A percentile compares a stretch with the other conserved stretches of the same genome.
phyloP scores from a whole-genome alignment of 2,329 filamentous ascomycete species.

The Colletotrichum somersetense region DNA sequence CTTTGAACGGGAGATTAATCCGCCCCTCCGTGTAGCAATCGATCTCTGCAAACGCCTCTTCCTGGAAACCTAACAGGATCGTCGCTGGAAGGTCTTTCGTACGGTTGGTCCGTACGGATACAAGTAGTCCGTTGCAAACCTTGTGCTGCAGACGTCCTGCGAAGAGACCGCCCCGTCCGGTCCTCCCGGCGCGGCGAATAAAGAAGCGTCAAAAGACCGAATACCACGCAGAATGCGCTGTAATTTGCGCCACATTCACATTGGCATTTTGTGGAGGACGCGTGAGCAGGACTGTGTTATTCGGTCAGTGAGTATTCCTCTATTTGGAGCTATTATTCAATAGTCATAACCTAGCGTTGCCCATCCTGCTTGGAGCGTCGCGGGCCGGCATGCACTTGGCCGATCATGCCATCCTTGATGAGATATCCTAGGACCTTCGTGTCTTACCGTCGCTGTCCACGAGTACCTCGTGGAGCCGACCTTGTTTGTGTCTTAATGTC shows the following conservation, averaged over 20 bases:
- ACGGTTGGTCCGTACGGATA: neutral
- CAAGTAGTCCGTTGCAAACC: neutral
- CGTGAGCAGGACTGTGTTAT: neutral
- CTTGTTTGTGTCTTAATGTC: constrained; percentile 6
- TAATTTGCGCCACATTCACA: neutral
- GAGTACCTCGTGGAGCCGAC: neutral
- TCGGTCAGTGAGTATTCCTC: neutral
- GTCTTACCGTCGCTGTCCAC: neutral
- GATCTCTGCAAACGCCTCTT: neutral
- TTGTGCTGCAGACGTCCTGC: neutral
- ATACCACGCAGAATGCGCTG: neutral
- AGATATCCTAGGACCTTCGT: neutral
- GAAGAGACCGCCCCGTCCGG: neutral
- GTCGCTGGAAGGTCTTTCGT: neutral
- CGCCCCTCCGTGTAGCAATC: neutral
- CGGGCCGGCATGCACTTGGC: neutral
- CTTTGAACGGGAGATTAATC: neutral
- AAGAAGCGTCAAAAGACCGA: constrained; percentile 3
- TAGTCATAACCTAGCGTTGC: neutral
- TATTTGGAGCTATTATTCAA: neutral
- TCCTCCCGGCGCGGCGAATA: neutral
- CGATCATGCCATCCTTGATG: neutral
- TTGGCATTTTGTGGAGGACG: neutral
- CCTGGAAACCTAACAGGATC: neutral
- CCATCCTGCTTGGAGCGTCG: neutral